Conservation (phyloP, 2,329 filamentous ascomycete genomes). For the Colletotrichum sp. region DNA sequence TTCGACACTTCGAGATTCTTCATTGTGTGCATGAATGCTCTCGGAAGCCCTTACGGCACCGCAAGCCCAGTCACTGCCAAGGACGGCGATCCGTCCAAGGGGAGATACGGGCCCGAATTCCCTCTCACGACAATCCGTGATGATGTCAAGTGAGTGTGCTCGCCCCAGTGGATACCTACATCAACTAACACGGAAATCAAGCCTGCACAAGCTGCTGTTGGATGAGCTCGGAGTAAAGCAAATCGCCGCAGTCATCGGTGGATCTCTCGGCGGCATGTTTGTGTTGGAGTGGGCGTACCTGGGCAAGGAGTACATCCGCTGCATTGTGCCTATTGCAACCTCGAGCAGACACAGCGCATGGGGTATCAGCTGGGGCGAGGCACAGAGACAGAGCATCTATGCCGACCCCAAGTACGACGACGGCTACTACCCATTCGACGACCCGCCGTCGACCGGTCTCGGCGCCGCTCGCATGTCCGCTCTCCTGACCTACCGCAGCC, state of each 20-base stretch:
- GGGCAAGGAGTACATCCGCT: constrained; percentile 82
- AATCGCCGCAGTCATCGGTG: constrained; percentile 79
- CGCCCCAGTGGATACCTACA: constrained; percentile 60
- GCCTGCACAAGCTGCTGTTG: constrained; percentile 78
- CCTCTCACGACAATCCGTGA: constrained; percentile 94
- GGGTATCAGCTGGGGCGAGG: constrained; percentile 91
- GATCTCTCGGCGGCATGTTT: constrained; percentile 88
- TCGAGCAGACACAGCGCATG: constrained; percentile 86
- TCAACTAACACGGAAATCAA: constrained; percentile 31
- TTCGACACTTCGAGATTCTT: constrained; percentile 87
- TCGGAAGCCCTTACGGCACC: constrained; percentile 85
- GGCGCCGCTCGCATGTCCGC: constrained; percentile 97
- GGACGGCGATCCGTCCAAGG: constrained; percentile 76
- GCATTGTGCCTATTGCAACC: constrained; percentile 83
- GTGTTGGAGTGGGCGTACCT: constrained; percentile 93
- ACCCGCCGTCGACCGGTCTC: constrained; percentile 85
- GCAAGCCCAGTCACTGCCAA: constrained; percentile 90
- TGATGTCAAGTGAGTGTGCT: constrained; percentile 80
- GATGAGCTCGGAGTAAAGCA: constrained; percentile 82
- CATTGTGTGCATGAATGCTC: constrained; percentile 83
- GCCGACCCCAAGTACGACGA: constrained; percentile 98
- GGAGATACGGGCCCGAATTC: constrained; percentile 92
- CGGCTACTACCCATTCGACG: constrained; percentile 88
- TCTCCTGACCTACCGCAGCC: constrained; percentile 91
- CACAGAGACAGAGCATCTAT: constrained; percentile 92